Percentiles rank a stretch among this genome's conserved stretches.
Evolutionary conservation across 2,329 filamentous ascomycete species (phyloP).

Genomic region (Diaporthe sp.): DNA sequence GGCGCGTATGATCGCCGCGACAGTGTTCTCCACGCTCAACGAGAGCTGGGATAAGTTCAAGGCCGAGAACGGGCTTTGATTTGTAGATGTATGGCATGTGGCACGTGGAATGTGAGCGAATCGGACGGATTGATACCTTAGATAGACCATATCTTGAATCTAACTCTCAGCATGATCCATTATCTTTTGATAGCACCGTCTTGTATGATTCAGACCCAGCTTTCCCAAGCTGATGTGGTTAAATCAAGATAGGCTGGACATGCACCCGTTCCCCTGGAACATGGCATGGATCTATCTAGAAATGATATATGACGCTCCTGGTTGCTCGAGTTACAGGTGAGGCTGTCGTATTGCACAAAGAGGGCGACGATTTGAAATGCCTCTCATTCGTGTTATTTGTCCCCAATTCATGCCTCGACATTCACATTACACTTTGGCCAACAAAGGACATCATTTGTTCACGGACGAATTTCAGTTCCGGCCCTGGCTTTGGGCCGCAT

Average conservation of each 20-base stretch:
- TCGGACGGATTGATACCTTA: slow-evolving; percentile 37
- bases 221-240: neutral
- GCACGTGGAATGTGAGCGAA: slow-evolving; percentile 11
- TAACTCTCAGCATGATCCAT: neutral
- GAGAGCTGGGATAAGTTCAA: slow-evolving; percentile 83
- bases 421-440: neutral
- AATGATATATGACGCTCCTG: neutral
- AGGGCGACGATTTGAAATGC: neutral
- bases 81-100: neutral
- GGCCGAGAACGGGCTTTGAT: slow-evolving; percentile 73
- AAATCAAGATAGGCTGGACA: neutral
- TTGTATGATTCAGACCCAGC: neutral
- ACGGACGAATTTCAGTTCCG: neutral
- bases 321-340: neutral
- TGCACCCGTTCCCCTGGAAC: neutral
- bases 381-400: neutral
- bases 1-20: slow-evolving; percentile 73
- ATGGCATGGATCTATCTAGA: neutral
- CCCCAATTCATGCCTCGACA: too few species aligned
- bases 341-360: neutral
- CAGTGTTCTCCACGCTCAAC: slow-evolving; percentile 77
- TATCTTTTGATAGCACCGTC: neutral
- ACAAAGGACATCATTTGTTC: neutral
- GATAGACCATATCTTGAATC: slow-evolving; percentile 32
- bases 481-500: neutral